Base-by-base conservation (phyloP, 495 filamentous ascomycete species). In the Beverwykella pulmonaria region DNA sequence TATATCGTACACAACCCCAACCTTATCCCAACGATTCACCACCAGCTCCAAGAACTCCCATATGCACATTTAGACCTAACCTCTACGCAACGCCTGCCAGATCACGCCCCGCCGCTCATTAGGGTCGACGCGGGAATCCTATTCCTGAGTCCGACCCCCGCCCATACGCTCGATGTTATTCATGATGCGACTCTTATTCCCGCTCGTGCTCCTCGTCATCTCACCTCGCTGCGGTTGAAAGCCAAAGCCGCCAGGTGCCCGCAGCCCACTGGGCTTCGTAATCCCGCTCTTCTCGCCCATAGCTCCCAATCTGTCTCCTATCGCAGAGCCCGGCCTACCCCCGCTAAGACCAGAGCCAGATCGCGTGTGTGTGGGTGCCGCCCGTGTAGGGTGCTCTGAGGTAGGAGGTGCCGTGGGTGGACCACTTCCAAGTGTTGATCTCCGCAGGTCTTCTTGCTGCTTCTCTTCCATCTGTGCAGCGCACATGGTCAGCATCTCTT, bases 401-500 rank as follows among this genome's bases (percentile, higher is more conserved):
- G 34, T 23, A 41, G 48, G 22, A 27, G 65, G 65, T 17, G 59
- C 57, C 20, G 59, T n/a, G 9, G 58, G 58, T 17, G 52, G 50
- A 7, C 8, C 63, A 15, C 63, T 47, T 29, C 54, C 64, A 6
- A 57, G 26, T 12, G 15, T 41, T 6, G 44, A 53, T 48, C 46
- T 62, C 19, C 67, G 27, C 1, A 69, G 29, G 14, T 69, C 60
- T 30, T 69, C 67, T 30, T 69, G 53, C 54, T 69, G 67, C 26
- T 60, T n/a, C 17, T 64, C 67, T 32, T 57, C 67, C 67, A 64
- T 64, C 23, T 65, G 59, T 30, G 59, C 67, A 34, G 53, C 61
- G 41, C 60, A 69, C 59, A 86, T 80, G 20, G 79, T 76, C 70
- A 87, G 89, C 87, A 98, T 85, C 76, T 97, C 92, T 72, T 98